Evolutionary conservation across 345 rosid species (phyloP).

Genomic region (Arabidopsis arenosa): DNA sequence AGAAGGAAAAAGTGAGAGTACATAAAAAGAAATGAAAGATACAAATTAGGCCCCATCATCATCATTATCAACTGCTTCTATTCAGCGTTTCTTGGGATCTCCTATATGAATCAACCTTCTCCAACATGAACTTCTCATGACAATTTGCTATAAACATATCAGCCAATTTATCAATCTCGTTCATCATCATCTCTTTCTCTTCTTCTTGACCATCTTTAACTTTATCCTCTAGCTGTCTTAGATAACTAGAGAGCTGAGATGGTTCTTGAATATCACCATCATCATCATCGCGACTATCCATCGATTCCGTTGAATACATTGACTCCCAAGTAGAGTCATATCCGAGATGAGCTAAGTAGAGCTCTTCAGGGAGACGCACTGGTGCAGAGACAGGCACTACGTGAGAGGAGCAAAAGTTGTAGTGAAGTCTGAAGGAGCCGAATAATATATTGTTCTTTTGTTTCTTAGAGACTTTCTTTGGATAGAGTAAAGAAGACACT

Average conservation of each 20-base stretch:
- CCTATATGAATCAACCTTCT: constrained; percentile 96
- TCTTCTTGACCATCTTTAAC: constrained; percentile 25
- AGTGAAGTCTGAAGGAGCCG: constrained; percentile 89
- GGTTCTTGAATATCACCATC: constrained; percentile 36
- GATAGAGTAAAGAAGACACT: constrained; percentile 51
- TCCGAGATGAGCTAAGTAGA: constrained; percentile 52
- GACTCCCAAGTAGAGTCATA: constrained; percentile 65
- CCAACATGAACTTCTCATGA: constrained; percentile 86
- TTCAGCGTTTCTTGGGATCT: constrained; percentile 85
- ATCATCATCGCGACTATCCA: not conserved
- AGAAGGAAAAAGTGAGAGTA: constrained; percentile 20
- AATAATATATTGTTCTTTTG: constrained; percentile 58
- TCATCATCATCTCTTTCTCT: constrained; percentile 34
- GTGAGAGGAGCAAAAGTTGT: constrained; percentile 89
- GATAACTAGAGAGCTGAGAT: constrained; percentile 65
- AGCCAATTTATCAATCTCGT: constrained; percentile 83
- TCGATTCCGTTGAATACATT: constrained; percentile 36
- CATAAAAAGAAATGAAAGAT: constrained; percentile 39
- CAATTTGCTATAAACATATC: constrained; percentile 81
- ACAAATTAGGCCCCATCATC: constrained; percentile 9
- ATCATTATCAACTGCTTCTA: constrained; percentile 57
- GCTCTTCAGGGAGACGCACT: constrained; percentile 49
- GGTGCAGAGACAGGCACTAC: constrained; percentile 66
- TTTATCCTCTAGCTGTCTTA: constrained; percentile 71
- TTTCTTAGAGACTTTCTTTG: constrained; percentile 50